Conservation (phyloP, 805 yeast genomes). For the Priceomyces fermenticarens region DNA sequence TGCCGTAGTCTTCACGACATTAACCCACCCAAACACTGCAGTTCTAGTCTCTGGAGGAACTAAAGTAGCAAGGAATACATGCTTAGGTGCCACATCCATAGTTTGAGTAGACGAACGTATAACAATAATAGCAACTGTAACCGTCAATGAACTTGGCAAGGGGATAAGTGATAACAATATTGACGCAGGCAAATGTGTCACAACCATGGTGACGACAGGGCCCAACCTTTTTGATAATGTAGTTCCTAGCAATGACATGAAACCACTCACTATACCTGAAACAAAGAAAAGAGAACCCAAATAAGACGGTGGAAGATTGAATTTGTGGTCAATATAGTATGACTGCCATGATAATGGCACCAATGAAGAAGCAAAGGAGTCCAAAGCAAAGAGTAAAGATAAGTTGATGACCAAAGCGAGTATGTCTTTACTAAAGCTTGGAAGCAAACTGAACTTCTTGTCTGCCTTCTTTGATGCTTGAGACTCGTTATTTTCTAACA, state of each 20-base stretch:
- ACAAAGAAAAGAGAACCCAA: conserved; percentile 40
- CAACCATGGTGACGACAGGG: conserved; percentile 43
- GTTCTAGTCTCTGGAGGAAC: conserved; percentile 40
- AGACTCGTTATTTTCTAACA: conserved; percentile 6
- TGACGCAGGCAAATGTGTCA: conserved; percentile 43
- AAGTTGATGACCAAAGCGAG: conserved; percentile 27
- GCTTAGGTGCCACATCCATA: conserved; percentile 50
- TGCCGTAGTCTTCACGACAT: conserved; percentile 41
- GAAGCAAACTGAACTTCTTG: conserved; percentile 13
- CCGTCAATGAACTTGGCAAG: conserved; percentile 27
- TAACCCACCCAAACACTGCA: conserved; percentile 43
- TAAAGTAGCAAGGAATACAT: conserved; percentile 42
- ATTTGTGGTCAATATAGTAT: conserved; percentile 38
- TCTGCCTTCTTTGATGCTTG: not conserved
- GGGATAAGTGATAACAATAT: conserved; percentile 37
- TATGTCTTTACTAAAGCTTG: conserved; percentile 16
- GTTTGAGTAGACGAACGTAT: conserved; percentile 39
- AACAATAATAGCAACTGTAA: conserved; percentile 29
- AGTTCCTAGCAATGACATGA: conserved; percentile 41
- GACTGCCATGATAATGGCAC: conserved; percentile 47
- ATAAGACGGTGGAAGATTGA: conserved; percentile 27
- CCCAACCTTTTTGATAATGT: conserved; percentile 43
- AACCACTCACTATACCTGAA: conserved; percentile 36
- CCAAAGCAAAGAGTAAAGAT: conserved; percentile 38
- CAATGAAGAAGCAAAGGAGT: conserved; percentile 43